Conservation (phyloP, 306 rosid species). For the Castanea sativa region DNA sequence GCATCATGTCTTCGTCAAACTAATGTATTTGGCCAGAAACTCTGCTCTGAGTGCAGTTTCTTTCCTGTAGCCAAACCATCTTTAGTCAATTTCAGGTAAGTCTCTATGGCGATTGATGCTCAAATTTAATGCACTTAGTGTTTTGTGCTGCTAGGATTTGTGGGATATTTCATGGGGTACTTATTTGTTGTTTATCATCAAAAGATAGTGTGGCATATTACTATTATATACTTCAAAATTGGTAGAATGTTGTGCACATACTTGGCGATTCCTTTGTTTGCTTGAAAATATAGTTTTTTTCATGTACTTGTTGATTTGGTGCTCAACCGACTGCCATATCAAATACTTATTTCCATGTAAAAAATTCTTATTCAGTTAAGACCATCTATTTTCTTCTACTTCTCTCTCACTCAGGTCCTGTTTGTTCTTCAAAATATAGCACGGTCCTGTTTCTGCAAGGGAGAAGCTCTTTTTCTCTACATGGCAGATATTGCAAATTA, state of each 20-base stretch:
- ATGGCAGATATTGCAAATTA: background rate
- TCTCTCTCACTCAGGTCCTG: background rate
- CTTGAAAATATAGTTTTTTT: background rate
- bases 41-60: slow-evolving; percentile 26
- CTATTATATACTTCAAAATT: background rate
- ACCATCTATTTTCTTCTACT: background rate
- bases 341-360: too few species aligned
- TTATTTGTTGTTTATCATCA: background rate
- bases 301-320: background rate
- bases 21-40: slow-evolving; percentile 23
- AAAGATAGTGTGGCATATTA: background rate
- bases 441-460: background rate
- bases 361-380: too few species aligned
- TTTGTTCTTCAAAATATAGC: background rate
- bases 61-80: slow-evolving; percentile 38
- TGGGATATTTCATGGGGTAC: background rate
- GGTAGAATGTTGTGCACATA: background rate
- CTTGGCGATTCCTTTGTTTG: background rate
- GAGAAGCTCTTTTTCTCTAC: background rate
- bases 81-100: slow-evolving; percentile 56
- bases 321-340: background rate
- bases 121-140: background rate
- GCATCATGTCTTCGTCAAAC: slow-evolving; percentile 34
- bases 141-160: background rate
- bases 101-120: slow-evolving; percentile 3